These are phyloP conservation scores for Vaccinium darrowii DNA, from an alignment of 148 eudicot species.

Conservation along the genomic window DNA sequence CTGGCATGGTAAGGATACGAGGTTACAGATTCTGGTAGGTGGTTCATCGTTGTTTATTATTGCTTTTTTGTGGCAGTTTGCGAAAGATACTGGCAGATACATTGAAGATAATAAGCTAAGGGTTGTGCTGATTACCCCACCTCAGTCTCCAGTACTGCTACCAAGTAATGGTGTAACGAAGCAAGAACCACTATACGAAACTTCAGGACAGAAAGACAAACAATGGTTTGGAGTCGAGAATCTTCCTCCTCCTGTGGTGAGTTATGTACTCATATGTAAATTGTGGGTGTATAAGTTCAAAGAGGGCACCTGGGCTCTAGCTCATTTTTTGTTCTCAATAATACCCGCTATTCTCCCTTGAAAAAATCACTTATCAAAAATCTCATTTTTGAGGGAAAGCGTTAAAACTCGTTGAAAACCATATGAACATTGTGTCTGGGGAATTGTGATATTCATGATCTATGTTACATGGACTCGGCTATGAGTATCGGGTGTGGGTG, in stretches of 20 bases:
- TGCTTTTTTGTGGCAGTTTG: slow-evolving; percentile 45
- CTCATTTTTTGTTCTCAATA: not conserved
- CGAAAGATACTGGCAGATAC: slow-evolving; percentile 46
- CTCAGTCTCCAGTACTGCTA: slow-evolving; percentile 40
- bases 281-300: not conserved
- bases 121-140: slow-evolving; percentile 53
- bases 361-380: not conserved
- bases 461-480: no score
- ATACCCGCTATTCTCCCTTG: no score
- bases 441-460: not conserved
- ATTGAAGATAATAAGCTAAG: slow-evolving; percentile 64
- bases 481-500: no score
- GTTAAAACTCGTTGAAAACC: not conserved
- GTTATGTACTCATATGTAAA: not conserved
- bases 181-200: slow-evolving; percentile 37
- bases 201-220: slow-evolving; percentile 33
- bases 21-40: slow-evolving; percentile 13
- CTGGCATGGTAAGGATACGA: slow-evolving; percentile 47
- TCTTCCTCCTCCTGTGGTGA: slow-evolving; percentile 43
- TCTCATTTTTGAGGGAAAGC: not conserved
- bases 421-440: not conserved
- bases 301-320: not conserved
- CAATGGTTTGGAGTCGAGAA: slow-evolving; percentile 36
- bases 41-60: slow-evolving; percentile 9
- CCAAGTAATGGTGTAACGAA: slow-evolving; percentile 37